Conservation (phyloP, 2,329 filamentous ascomycete species). For the Ceratocystis cubensis region DNA sequence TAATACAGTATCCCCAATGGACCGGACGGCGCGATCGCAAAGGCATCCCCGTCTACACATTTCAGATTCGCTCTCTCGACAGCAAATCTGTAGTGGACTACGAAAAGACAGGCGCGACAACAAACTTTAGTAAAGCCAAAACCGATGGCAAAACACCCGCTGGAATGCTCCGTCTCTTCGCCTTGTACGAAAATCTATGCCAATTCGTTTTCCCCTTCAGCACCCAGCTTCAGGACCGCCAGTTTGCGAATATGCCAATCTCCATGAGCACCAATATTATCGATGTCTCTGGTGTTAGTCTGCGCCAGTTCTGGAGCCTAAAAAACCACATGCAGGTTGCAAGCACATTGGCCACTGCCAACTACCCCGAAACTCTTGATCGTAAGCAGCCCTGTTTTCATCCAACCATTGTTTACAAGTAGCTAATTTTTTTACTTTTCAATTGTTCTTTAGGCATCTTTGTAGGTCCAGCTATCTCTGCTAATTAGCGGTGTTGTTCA, state of each 20-base stretch:
- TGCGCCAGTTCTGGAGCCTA: conserved; percentile 94
- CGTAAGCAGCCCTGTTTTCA: conserved; percentile 47
- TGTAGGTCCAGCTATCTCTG: conserved; percentile 10
- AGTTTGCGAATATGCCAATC: conserved; percentile 68
- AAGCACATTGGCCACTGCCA: conserved; percentile 73
- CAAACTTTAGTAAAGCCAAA: conserved; percentile 47
- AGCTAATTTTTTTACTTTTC: conserved; percentile 7
- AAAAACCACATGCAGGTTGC: conserved; percentile 91
- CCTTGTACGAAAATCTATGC: conserved; percentile 84
- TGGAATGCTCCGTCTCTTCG: conserved; percentile 75
- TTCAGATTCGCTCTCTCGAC: conserved; percentile 73
- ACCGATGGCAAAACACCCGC: conserved; percentile 54
- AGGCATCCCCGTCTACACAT: conserved; percentile 86
- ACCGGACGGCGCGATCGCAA: conserved; percentile 77
- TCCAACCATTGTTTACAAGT: background rate
- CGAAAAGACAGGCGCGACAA: conserved; percentile 50
- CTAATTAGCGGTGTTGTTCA: background rate
- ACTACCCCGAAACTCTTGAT: conserved; percentile 90
- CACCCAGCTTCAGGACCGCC: conserved; percentile 59
- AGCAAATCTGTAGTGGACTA: conserved; percentile 69
- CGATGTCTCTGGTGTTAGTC: conserved; percentile 72
- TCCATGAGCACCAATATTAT: conserved; percentile 91
- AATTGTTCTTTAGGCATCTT: conserved; percentile 16
- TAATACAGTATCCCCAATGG: conserved; percentile 76
- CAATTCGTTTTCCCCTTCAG: conserved; percentile 78